Conservation (phyloP, 2,329 filamentous ascomycete species). For the Ascochyta pisi region DNA sequence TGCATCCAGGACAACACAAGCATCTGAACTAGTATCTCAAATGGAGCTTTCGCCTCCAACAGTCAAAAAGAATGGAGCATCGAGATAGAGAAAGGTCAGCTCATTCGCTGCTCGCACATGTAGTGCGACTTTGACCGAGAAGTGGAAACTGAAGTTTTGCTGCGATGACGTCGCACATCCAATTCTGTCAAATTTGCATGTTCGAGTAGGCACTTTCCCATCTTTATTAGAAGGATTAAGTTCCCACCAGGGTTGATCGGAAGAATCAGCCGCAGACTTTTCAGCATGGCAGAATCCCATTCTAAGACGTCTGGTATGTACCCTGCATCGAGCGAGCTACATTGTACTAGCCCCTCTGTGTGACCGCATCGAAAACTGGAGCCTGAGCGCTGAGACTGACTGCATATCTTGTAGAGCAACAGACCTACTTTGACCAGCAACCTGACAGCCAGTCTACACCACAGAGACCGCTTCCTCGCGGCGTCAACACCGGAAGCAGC, state of each 20-base stretch:
- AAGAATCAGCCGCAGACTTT: conserved; percentile 2
- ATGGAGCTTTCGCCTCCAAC: neutral
- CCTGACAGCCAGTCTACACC: neutral
- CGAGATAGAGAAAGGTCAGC: neutral
- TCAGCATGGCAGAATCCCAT: conserved; percentile 19
- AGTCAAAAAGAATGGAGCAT: conserved; percentile 6
- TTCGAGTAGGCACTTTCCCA: conserved; percentile 3
- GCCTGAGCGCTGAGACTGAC: conserved; percentile 2
- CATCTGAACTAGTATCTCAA: neutral
- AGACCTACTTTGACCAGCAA: conserved; percentile 15
- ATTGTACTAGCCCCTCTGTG: neutral
- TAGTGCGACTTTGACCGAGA: conserved; percentile 18
- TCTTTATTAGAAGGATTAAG: conserved; percentile 4
- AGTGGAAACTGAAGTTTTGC: conserved; percentile 14
- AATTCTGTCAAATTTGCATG: conserved; percentile 31
- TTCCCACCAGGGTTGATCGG: neutral
- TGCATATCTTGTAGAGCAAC: conserved; percentile 4
- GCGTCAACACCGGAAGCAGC: conserved; percentile 19
- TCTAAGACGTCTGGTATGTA: conserved; percentile 6
- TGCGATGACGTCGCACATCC: conserved; percentile 31
- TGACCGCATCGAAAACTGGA: conserved; percentile 1
- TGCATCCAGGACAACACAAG: neutral
- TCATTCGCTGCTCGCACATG: conserved; percentile 1
- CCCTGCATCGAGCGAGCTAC: conserved; percentile 4
- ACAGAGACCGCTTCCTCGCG: conserved; percentile 7